Evolutionary conservation across 768 basidiomycete genomes (phyloP).

Genomic region (Termitomyces sp.): DNA sequence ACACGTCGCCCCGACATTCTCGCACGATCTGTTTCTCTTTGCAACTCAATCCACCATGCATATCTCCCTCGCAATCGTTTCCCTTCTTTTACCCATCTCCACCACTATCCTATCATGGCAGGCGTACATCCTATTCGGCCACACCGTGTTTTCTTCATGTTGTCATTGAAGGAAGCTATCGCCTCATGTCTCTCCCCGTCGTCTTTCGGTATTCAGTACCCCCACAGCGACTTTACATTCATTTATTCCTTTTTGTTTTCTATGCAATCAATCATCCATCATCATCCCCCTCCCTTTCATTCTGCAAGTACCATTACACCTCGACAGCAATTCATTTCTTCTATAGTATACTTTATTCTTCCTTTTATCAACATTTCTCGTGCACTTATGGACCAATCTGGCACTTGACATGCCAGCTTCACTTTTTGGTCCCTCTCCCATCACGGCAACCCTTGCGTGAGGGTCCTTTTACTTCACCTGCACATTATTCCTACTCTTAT

Average conservation of each 20-base stretch:
- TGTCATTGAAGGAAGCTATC: conserved; percentile 17
- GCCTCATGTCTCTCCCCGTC: conserved; percentile 22
- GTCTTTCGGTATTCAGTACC: conserved; percentile 36
- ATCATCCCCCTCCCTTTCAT: conserved; percentile 40
- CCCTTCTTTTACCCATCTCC: conserved; percentile 30
- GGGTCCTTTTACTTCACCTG: conserved; percentile 20
- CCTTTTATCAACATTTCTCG: conserved; percentile 57
- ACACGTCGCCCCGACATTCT: conserved; percentile 57
- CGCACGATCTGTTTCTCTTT: conserved; percentile 58
- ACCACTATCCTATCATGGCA: conserved; percentile 43
- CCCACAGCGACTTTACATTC: conserved; percentile 34
- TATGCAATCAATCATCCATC: conserved; percentile 51
- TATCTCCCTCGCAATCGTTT: conserved; percentile 61
- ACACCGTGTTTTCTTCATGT: conserved; percentile 23
- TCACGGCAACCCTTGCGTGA: conserved; percentile 11
- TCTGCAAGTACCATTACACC: conserved; percentile 31
- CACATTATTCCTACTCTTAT: conserved; percentile 39
- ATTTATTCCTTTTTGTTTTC: conserved; percentile 36
- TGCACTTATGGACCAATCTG: conserved; percentile 31
- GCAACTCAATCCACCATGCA: conserved; percentile 64
- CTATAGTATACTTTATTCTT: conserved; percentile 78
- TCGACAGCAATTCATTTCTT: conserved; percentile 51
- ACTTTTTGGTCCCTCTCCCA: conserved; percentile 24
- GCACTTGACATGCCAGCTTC: conserved; percentile 21
- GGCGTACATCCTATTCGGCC: conserved; percentile 41